Base-by-base conservation (phyloP, 2,329 filamentous ascomycete species). In the Cyclaneusma minus region DNA sequence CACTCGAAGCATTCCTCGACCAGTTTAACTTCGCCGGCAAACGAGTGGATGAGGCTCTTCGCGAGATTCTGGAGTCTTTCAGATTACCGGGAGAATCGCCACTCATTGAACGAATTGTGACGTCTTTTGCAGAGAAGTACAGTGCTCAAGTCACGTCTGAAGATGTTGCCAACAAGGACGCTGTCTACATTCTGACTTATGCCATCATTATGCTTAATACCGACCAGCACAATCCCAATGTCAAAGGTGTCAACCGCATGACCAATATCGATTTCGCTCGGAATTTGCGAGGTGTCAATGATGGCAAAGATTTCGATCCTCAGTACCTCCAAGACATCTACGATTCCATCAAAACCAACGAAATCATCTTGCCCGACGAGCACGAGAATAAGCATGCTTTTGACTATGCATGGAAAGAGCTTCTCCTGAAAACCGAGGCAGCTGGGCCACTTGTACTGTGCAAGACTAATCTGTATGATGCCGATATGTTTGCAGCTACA, bases 151-250 rank as follows among this genome's bases (percentile, higher is more conserved):
- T 67, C 5, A 64, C 70, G 14, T 76, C 80, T 1, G 68, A 78
- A 28, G 78, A 74, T 13, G 73, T 95, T 35, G 78, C 74, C 5
- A 75, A 92, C 43, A 78, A 81, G 40, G 89, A 98, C 48, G 73
- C 84, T 6, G 74, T 89, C 13, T 98, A 81, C 43, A 72, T 98
- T 24, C 60, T 98, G 27, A 87, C 81, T 0, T 98, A 98, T 47
- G 89, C 85, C 19, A 91, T 94, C 43, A 93, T 98, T 49, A 84
- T 98, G 70, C 60, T 98, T 30, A 98, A 98, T 45, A 94, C 87
- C 1, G 89, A 98, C 46, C 79, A 91, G 42, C 89, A 95, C 50
- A 98, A 92, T 44, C 85, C 84, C 0, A 95, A 94, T 40, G 52
- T 95, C 35, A 84, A 71, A 39, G 52, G 64, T 2, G 60, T 72